Percentiles rank a stretch among this genome's conserved stretches.
Conservation (phyloP, 2,329 filamentous ascomycete species). For the Xylariaceae sp. region DNA sequence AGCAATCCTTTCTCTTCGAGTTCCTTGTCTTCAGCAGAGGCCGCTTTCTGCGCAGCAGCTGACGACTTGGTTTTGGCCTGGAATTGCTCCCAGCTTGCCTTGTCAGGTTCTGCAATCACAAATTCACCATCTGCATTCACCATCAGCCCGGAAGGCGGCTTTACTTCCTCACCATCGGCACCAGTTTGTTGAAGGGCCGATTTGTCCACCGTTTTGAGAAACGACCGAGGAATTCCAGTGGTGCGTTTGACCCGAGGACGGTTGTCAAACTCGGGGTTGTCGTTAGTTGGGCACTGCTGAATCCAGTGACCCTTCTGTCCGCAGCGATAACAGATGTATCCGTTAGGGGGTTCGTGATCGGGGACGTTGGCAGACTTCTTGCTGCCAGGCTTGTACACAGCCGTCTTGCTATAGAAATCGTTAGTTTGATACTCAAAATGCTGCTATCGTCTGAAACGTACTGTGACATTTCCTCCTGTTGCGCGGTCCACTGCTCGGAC, state of each 20-base stretch:
- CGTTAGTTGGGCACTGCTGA: constrained; percentile 95
- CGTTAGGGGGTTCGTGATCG: constrained; percentile 85
- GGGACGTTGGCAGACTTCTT: constrained; percentile 74
- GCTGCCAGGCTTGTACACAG: constrained; percentile 53
- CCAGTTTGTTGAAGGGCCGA: constrained; percentile 70
- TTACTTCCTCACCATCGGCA: constrained; percentile 66
- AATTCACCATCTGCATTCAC: constrained; percentile 96
- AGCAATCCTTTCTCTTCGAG: constrained; percentile 82
- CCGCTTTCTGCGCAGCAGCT: constrained; percentile 73
- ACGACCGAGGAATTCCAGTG: constrained; percentile 92
- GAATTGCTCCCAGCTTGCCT: constrained; percentile 93
- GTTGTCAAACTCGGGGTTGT: constrained; percentile 92
- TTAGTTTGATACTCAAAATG: constrained; percentile 7
- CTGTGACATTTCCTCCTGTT: constrained; percentile 90
- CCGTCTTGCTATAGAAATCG: constrained; percentile 48
- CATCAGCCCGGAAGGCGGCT: constrained; percentile 87
- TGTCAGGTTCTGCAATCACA: constrained; percentile 92
- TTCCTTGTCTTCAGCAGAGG: constrained; percentile 74
- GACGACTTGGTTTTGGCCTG: constrained; percentile 89
- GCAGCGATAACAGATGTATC: constrained; percentile 95
- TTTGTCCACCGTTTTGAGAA: constrained; percentile 93
- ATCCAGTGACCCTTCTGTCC: constrained; percentile 99
- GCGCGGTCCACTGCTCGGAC: constrained; percentile 85
- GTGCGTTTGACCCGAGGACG: constrained; percentile 91
- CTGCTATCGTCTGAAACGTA: constrained; percentile 36